Percentiles rank a stretch among this genome's conserved stretches.
Evolutionary conservation across 1,284 basidiomycete genomes (phyloP).

Genomic region (Malassezia pachydermatis): DNA sequence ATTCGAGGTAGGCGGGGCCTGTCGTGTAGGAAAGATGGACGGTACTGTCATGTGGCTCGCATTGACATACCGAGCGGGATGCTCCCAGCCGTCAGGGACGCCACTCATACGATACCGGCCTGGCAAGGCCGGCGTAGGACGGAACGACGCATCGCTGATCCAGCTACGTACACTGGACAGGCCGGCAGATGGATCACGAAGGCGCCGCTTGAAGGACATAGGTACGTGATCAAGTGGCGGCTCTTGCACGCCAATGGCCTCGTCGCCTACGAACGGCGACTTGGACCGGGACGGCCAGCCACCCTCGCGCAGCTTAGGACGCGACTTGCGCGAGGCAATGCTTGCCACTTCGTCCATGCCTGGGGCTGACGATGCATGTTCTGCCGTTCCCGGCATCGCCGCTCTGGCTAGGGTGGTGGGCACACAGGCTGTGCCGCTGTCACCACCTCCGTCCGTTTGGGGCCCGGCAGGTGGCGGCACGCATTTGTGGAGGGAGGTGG

Average conservation of each 20-base stretch:
- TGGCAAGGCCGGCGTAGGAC: background rate
- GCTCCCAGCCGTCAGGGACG: slow-evolving; percentile 12
- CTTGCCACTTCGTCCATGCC: no score
- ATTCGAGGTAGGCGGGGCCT: slow-evolving; percentile 22
- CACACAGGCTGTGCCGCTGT: no score
- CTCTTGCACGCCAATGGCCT: background rate
- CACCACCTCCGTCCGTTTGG: no score
- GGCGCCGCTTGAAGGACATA: slow-evolving; percentile 15
- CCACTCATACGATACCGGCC: background rate
- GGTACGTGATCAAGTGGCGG: background rate
- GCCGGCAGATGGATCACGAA: background rate
- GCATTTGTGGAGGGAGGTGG: no score
- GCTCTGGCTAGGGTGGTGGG: no score
- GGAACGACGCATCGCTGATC: slow-evolving; percentile 2
- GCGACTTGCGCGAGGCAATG: no score
- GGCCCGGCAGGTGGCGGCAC: no score
- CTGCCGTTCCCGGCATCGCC: no score
- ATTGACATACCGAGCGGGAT: slow-evolving; percentile 11
- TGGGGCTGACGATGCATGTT: no score
- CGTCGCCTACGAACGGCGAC: no score
- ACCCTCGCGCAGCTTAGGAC: no score
- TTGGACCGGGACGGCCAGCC: no score
- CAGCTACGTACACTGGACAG: slow-evolving; percentile 5
- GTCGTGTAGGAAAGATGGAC: slow-evolving; percentile 16
- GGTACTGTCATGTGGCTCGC: slow-evolving; percentile 20